Conservation (phyloP, 2,329 filamentous ascomycete genomes). For the Penicillium sp. region DNA sequence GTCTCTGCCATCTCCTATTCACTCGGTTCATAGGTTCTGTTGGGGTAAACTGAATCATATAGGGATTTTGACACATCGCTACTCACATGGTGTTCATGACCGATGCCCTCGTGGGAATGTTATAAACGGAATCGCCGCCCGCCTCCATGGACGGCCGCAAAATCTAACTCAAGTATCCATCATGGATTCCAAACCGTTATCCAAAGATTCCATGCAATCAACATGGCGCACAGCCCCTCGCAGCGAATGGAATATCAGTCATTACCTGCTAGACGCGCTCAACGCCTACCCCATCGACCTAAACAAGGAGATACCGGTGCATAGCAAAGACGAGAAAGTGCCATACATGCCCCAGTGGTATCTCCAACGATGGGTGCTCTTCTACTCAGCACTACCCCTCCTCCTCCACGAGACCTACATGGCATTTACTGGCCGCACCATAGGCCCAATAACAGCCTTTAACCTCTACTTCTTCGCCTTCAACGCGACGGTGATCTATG, state of each 20-base stretch:
- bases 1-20: slow-evolving; percentile 3
- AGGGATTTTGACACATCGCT: slow-evolving; percentile 2
- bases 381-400: slow-evolving; percentile 42
- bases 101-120: not conserved
- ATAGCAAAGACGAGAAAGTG: slow-evolving; percentile 45
- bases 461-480: slow-evolving; percentile 43
- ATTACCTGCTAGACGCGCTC: slow-evolving; percentile 28
- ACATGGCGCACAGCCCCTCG: slow-evolving; percentile 30
- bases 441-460: slow-evolving; percentile 36
- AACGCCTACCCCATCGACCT: slow-evolving; percentile 29
- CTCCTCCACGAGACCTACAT: slow-evolving; percentile 40
- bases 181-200: slow-evolving; percentile 25
- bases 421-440: slow-evolving; percentile 30
- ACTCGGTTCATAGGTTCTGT: slow-evolving; percentile 14
- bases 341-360: slow-evolving; percentile 41
- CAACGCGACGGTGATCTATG: slow-evolving; percentile 44
- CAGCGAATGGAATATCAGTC: slow-evolving; percentile 27
- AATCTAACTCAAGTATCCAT: not conserved
- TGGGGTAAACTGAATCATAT: slow-evolving; percentile 19
- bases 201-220: slow-evolving; percentile 36
- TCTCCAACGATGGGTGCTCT: slow-evolving; percentile 43
- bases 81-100: slow-evolving; percentile 13
- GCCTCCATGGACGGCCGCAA: not conserved
- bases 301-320: slow-evolving; percentile 36
- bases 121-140: slow-evolving; percentile 16